Evolutionary conservation across 345 rosid genomes (phyloP), one percentile per base, ranked within the genome.

Genomic region (Sisymbrium altissimum): DNA sequence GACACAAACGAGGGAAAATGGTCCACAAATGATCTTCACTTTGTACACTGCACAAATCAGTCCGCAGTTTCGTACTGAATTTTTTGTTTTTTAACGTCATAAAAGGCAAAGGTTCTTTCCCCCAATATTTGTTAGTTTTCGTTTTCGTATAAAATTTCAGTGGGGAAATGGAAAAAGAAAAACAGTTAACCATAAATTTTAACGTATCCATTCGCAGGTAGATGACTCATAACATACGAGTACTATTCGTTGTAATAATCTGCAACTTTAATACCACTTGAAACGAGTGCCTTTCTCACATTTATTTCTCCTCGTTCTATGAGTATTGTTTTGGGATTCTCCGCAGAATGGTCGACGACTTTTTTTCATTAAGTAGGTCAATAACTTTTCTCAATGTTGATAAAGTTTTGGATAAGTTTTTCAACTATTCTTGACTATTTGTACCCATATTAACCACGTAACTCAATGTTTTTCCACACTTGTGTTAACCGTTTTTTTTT

Each of bases 361-460:
- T 50, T 23, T 17, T 55, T 64, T 4, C 25, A 50, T 49, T 49
- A 29, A 74, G 36, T 38, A 48, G 54, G 73, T 68, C 68, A 67
- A 44, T 39, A 67, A 50, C 62, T 49, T 65, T 64, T 60, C 30
- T 75, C 60, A 15, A 21, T 68, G 69, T 35, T 43, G 62, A 60
- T 62, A 54, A 70, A 30, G 53, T 69, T 75, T 60, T 68, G 55
- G 80, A 76, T 76, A 70, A 54, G 70, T 69, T 55, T 68, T 44
- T 63, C 60, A 55, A 70, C 43, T 57, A 53, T 54, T 30, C 12
- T 70, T 55, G 59, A 70, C 70, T 55, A 70, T 39, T 56, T 30
- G 60, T 52, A 46, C 35, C 32, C 11, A n/a, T 55, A 29, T 44
- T 55, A 56, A 35, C 61, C 67, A 57, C 61, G n/a, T 73, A 48